Conservation (phyloP, 2,329 filamentous ascomycete genomes). For the Verticillium isaacii region DNA sequence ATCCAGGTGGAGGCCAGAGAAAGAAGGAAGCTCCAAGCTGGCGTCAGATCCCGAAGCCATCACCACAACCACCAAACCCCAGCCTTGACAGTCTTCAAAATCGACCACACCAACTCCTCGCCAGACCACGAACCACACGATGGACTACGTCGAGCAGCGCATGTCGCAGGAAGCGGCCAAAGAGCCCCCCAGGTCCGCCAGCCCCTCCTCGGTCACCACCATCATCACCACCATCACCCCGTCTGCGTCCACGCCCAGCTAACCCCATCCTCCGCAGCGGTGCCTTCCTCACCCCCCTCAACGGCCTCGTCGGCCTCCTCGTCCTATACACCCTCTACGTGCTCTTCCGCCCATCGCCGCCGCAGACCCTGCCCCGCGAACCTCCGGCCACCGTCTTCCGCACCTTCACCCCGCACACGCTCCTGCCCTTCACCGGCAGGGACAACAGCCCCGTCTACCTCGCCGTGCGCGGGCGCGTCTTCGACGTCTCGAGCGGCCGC, state of each 20-base stretch:
- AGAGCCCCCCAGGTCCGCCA: slow-evolving; percentile 30
- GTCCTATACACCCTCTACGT: slow-evolving; percentile 56
- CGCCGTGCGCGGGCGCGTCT: slow-evolving; percentile 85
- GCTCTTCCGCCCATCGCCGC: slow-evolving; percentile 44
- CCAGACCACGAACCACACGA: slow-evolving; percentile 17
- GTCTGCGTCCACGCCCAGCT: background rate
- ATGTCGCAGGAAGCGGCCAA: slow-evolving; percentile 48
- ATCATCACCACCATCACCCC: background rate
- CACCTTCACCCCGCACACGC: slow-evolving; percentile 70
- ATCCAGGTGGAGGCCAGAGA: too few species aligned
- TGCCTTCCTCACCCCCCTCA: slow-evolving; percentile 55
- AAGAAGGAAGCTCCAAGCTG: background rate
- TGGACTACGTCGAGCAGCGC: slow-evolving; percentile 56
- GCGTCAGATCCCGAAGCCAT: background rate
- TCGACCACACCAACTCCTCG: background rate
- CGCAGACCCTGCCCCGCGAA: slow-evolving; percentile 43
- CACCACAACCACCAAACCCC: background rate
- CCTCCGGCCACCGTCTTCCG: slow-evolving; percentile 57
- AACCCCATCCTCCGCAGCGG: slow-evolving; percentile 21
- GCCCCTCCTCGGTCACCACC: background rate
- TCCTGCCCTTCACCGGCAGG: slow-evolving; percentile 81
- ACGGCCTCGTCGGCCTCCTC: slow-evolving; percentile 53
- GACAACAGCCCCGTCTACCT: slow-evolving; percentile 75
- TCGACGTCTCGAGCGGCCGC: slow-evolving; percentile 80
- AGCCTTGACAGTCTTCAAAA: background rate